phyloP scores from a whole-genome alignment of 2,329 filamentous ascomycete genomes.

The Furcasterigmium sp. region DNA sequence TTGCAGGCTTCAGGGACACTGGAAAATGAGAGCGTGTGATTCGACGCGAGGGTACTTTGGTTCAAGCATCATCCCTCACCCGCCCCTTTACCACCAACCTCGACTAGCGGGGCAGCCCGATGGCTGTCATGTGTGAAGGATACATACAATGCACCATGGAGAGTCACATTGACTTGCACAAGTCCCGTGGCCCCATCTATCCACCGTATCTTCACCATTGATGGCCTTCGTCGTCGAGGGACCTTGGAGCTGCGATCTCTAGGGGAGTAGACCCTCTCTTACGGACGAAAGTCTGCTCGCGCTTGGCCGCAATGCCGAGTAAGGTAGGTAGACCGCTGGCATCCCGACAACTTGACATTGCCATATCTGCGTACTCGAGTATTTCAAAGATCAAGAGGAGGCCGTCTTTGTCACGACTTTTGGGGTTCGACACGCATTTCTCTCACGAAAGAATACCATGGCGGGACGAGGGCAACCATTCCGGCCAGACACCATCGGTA shows the following conservation, averaged over 20 bases:
- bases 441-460: neutral
- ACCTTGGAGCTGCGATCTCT: neutral
- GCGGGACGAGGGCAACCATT: neutral
- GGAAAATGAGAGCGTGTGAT: conserved; percentile 7
- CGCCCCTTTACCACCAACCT: neutral
- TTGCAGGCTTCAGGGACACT: too few relatives aligned
- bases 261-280: neutral
- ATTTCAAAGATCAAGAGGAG: neutral
- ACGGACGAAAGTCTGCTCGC: neutral
- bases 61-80: conserved; percentile 3
- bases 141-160: neutral
- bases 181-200: neutral
- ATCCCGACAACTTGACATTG: neutral
- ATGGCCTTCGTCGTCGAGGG: neutral
- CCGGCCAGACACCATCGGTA: neutral
- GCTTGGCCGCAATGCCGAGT: neutral
- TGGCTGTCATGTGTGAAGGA: neutral
- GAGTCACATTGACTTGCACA: too few relatives aligned
- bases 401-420: neutral
- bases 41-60: conserved; percentile 11
- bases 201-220: neutral
- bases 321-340: neutral
- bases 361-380: neutral
- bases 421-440: too few relatives aligned
- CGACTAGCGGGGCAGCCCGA: neutral